Percentiles rank a stretch among this genome's conserved stretches.
These are phyloP conservation scores for Petrea volubilis DNA, from an alignment of 257 asterid genomes.

Conservation along the genomic window DNA sequence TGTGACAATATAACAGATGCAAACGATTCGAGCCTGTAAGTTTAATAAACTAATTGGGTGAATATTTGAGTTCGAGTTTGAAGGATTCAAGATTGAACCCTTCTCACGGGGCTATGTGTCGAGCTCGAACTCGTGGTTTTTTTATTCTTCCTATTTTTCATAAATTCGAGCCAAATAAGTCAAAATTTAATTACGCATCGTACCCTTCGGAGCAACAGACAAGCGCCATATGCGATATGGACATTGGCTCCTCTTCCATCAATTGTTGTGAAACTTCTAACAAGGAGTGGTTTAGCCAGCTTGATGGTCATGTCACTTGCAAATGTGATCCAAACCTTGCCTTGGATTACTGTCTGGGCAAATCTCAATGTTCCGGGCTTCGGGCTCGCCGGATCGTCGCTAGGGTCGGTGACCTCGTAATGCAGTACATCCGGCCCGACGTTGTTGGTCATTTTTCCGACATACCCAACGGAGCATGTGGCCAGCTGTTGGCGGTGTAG, in stretches of 20 bases:
- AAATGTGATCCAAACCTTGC: constrained; percentile 84
- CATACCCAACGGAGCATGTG: constrained; percentile 66
- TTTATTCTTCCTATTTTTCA: too few species aligned
- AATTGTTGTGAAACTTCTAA: constrained; percentile 64
- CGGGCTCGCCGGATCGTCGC: constrained; percentile 65
- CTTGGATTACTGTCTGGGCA: constrained; percentile 52
- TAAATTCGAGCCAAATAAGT: too few species aligned
- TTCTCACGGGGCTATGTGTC: too few species aligned
- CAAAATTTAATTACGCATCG: background rate
- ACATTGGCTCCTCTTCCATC: constrained; percentile 79
- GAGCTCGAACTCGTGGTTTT: too few species aligned
- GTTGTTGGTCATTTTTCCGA: constrained; percentile 70
- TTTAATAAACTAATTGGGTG: too few species aligned
- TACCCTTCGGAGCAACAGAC: constrained; percentile 62
- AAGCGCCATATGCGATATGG: constrained; percentile 62
- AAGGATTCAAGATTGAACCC: too few species aligned
- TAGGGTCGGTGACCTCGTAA: constrained; percentile 57
- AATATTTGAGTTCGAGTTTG: too few species aligned
- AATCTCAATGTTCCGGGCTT: constrained; percentile 70
- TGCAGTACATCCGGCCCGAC: constrained; percentile 36
- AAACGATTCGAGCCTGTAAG: too few species aligned
- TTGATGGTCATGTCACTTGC: constrained; percentile 58
- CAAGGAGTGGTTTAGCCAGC: constrained; percentile 64
- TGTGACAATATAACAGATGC: background rate
- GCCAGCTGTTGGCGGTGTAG: constrained; percentile 60